These are phyloP conservation scores for Paecilomyces dactylethromorphus DNA, from an alignment of 2,329 filamentous ascomycete species.

Conservation along the genomic window DNA sequence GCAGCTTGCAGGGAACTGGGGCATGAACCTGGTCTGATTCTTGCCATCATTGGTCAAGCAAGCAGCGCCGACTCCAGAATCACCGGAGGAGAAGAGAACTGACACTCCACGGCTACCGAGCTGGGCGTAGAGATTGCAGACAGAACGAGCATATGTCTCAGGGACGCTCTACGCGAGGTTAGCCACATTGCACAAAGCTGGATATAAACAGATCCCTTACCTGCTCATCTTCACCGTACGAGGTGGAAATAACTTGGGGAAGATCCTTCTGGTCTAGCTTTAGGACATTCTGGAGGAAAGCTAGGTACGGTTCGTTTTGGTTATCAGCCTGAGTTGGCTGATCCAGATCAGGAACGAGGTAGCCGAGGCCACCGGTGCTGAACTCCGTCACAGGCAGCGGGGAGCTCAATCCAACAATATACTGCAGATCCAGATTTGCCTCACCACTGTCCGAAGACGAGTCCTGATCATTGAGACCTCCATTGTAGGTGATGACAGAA, in stretches of 20 bases:
- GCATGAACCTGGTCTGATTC: constrained; percentile 33
- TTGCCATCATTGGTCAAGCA: constrained; percentile 28
- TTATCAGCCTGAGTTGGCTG: constrained; percentile 35
- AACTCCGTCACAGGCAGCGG: constrained; percentile 42
- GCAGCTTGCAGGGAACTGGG: constrained; percentile 35
- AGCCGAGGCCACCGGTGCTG: constrained; percentile 41
- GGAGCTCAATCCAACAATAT: constrained; percentile 39
- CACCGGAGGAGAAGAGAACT: constrained; percentile 44
- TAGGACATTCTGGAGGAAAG: constrained; percentile 26
- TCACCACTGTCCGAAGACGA: constrained; percentile 36
- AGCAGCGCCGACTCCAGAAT: constrained; percentile 38
- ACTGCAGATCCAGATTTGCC: constrained; percentile 47
- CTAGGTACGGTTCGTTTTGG: constrained; percentile 41
- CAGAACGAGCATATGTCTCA: constrained; percentile 26
- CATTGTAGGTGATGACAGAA: constrained; percentile 36
- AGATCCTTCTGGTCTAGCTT: constrained; percentile 21
- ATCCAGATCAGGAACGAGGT: constrained; percentile 43
- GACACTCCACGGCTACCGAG: constrained; percentile 46
- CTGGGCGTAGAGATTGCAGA: constrained; percentile 43
- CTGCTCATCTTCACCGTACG: constrained; percentile 37
- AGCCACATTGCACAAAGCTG: background rate
- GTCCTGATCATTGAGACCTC: constrained; percentile 31
- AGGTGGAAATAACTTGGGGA: constrained; percentile 34
- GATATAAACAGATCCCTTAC: constrained; percentile 9
- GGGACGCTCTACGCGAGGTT: constrained; percentile 22